phyloP scores from a whole-genome alignment of 2,329 filamentous ascomycete species.

The Xylaria sp. region DNA sequence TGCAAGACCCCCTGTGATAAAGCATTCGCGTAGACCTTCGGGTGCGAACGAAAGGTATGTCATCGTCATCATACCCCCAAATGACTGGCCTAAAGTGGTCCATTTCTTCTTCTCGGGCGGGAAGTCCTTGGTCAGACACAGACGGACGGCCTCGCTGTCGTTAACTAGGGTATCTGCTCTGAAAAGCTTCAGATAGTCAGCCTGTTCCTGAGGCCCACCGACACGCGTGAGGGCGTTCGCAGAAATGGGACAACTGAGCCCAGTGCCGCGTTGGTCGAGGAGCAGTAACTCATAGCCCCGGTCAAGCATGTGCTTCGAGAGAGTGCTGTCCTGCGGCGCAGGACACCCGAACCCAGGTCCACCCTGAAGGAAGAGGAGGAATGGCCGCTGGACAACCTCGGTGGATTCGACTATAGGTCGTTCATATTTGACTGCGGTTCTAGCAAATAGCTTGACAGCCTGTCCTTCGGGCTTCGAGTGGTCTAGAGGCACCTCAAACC shows the following conservation, averaged over 20 bases:
- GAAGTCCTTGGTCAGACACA: constrained; percentile 76
- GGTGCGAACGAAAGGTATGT: constrained; percentile 87
- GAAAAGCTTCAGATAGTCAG: constrained; percentile 84
- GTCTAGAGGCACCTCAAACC: constrained; percentile 88
- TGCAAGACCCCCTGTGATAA: constrained; percentile 85
- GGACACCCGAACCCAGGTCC: constrained; percentile 84
- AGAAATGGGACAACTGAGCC: constrained; percentile 83
- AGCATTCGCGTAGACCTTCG: constrained; percentile 81
- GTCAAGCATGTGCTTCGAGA: constrained; percentile 77
- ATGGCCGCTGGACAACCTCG: constrained; percentile 60
- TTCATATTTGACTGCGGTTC: constrained; percentile 75
- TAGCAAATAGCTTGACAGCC: constrained; percentile 80
- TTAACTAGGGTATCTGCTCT: constrained; percentile 90
- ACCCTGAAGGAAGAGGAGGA: constrained; percentile 82
- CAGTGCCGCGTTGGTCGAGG: constrained; percentile 92
- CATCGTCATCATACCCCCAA: constrained; percentile 86
- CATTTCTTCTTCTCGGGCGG: constrained; percentile 78
- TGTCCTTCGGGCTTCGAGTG: constrained; percentile 71
- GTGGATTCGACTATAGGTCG: constrained; percentile 63
- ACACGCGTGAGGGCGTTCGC: constrained; percentile 74
- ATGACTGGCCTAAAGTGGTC: constrained; percentile 90
- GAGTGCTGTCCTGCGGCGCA: constrained; percentile 76
- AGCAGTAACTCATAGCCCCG: constrained; percentile 87
- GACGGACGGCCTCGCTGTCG: constrained; percentile 87
- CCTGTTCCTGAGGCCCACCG: constrained; percentile 74